Percentiles rank a stretch among this genome's conserved stretches.
Evolutionary conservation across 306 rosid genomes (phyloP).

Genomic region (Hippophae rhamnoides): DNA sequence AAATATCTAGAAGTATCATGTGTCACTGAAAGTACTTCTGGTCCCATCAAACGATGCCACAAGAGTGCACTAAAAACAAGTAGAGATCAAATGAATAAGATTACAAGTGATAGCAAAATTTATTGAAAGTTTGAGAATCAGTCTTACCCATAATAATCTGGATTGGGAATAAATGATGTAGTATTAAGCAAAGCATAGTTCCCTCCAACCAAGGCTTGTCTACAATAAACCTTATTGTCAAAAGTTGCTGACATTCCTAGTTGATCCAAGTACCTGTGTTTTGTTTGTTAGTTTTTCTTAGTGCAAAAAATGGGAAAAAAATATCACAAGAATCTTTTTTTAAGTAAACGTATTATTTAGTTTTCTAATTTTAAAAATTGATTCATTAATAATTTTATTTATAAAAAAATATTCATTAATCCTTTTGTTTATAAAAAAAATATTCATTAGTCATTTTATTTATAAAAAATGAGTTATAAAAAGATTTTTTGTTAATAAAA

Average conservation of each 20-base stretch:
- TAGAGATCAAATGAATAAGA: not conserved
- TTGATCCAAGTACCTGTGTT: not conserved
- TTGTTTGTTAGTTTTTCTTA: too few relatives aligned
- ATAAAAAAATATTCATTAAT: too few relatives aligned
- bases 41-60: conserved; percentile 20
- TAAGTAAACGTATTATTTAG: too few relatives aligned
- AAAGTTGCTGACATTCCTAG: not conserved
- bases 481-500: too few relatives aligned
- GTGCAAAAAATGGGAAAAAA: too few relatives aligned
- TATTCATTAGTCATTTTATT: too few relatives aligned
- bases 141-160: not conserved
- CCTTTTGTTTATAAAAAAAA: too few relatives aligned
- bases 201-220: not conserved
- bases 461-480: too few relatives aligned
- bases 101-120: not conserved
- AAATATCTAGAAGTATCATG: conserved; percentile 10
- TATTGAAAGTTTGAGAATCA: not conserved
- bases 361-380: too few relatives aligned
- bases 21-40: not conserved
- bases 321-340: too few relatives aligned
- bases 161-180: not conserved
- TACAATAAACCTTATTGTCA: not conserved
- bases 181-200: not conserved
- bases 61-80: conserved; percentile 1
- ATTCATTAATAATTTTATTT: too few relatives aligned